Conservation (phyloP, 2,329 filamentous ascomycete genomes). For the Cytospora schulzeri region DNA sequence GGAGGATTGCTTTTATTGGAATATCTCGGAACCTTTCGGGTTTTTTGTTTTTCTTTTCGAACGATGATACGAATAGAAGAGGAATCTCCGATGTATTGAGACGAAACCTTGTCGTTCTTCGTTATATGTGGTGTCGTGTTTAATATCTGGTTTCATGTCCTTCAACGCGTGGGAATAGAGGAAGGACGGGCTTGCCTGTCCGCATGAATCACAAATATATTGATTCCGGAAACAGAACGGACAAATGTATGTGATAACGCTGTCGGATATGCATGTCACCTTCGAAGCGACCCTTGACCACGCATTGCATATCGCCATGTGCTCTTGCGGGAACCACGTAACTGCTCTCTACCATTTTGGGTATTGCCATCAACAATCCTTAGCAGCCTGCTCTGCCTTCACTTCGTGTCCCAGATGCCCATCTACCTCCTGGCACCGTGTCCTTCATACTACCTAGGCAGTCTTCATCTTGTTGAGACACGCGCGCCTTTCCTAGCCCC, state of each 20-base stretch:
- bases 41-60: not conserved
- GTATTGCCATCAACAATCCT: too few species aligned
- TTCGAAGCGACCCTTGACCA: not conserved
- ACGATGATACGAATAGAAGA: not conserved
- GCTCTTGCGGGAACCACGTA: too few species aligned
- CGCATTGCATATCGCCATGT: too few species aligned
- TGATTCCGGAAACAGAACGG: not conserved
- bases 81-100: not conserved
- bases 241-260: not conserved
- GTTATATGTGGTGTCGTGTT: not conserved
- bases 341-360: too few species aligned
- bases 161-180: not conserved
- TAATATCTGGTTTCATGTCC: not conserved
- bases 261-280: not conserved
- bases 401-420: too few species aligned
- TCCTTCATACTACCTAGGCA: too few species aligned
- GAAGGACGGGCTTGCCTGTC: not conserved
- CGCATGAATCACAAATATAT: not conserved
- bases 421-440: too few species aligned
- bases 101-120: not conserved
- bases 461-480: too few species aligned
- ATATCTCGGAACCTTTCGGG: not conserved
- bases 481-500: too few species aligned
- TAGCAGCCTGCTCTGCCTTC: too few species aligned
- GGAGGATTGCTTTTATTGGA: not conserved